Evolutionary conservation across 106 monocot genomes (phyloP), one percentile per base, ranked within the genome.

Genomic region (Alisma plantagoaquatica): DNA sequence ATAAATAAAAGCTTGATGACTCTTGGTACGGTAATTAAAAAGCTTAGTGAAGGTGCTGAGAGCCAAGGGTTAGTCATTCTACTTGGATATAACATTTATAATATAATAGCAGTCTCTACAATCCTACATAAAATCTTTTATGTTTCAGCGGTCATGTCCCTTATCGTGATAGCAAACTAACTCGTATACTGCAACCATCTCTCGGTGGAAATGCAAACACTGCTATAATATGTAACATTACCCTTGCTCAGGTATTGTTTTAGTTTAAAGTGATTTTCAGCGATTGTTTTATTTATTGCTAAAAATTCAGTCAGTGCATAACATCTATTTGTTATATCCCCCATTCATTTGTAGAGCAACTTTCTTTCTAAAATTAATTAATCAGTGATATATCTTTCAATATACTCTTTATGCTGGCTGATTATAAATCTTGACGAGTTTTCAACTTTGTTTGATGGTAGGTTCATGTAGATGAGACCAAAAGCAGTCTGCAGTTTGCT

Each of bases 161-260:
- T 46, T 98, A 90, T 18, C 78, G 98, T 24, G 98, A 90, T 38
- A 98, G 98, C 69, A 98, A 98, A 52, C 71, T 98, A 21, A 98
- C 98, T 53, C 81, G 90, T 30, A 98, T 98, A 33, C 64, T 90
- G 49, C 90, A 98, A 70, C 82, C 90, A 61, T 70, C 98, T 30
- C 85, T 98, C 27, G 98, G 98, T 58, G 98, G 98, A 49, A 98
- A 98, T 74, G 71, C 98, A 53, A 86, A 98, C 69, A 98, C 98
- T 43, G 74, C 90, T 28, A 90, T 98, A 22, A 90, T 98, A 20
- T 98, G 98, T 56, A 98, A 98, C 51, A 80, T 98, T 59, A 90
- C 98, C 10, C 85, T 90, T 55, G 81, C 82, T 41, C 82, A 82
- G 85, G 98, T 98, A 68, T 17, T n/a, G n/a, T n/a, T n/a, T n/a